Evolutionary conservation across 106 monocot species (phyloP), one percentile per base, ranked within the genome.

Genomic region (Cymbidium sinense): DNA sequence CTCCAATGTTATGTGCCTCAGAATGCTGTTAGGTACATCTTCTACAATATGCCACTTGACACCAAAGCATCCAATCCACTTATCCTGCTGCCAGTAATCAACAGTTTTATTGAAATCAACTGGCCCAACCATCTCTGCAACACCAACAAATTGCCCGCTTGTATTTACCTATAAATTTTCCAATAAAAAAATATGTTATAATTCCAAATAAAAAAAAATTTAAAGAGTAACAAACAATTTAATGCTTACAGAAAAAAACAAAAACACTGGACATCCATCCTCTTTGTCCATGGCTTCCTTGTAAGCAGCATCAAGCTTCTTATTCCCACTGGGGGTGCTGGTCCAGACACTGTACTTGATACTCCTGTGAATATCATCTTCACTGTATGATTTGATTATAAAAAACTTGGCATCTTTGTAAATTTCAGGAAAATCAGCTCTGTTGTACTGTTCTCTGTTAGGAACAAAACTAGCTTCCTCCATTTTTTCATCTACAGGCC

Each of bases 31-130:
- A 0, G 96, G 96, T 6, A 96, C 89, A 84, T 96, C 96, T 85
- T 96, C 94, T 20, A 96, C 82, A 80, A 96, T 88, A 75, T 96
- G 96, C 96, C 96, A 96, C 86, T 93, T 96, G 4, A 96, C 80
- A 79, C 88, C 75, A 67, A 96, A 89, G 77, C 89, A 94, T 10
- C 96, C 96, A 77, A 50, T 89, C 96, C 96, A 96, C 81, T 96
- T 96, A 64, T 89, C 91, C 50, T 96, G 91, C 82, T 96, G 96
- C 93, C 90, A 94, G 75, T 90, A 94, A 4, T 88, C 91, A 5
- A 98, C 87, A n/a, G 87, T 91, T 74, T 90, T 91, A 75, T 98
- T 75, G 70, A 98, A 98, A 85, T 98, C 96, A 72, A 98, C 96
- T 5, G 82, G 85, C 21, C 96, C 90, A 12, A 84, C 77, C 96